Percentiles rank a stretch among this genome's conserved stretches.
Evolutionary conservation across 2,329 filamentous ascomycete species (phyloP).

Genomic region (Phialemoniopsis sp.): DNA sequence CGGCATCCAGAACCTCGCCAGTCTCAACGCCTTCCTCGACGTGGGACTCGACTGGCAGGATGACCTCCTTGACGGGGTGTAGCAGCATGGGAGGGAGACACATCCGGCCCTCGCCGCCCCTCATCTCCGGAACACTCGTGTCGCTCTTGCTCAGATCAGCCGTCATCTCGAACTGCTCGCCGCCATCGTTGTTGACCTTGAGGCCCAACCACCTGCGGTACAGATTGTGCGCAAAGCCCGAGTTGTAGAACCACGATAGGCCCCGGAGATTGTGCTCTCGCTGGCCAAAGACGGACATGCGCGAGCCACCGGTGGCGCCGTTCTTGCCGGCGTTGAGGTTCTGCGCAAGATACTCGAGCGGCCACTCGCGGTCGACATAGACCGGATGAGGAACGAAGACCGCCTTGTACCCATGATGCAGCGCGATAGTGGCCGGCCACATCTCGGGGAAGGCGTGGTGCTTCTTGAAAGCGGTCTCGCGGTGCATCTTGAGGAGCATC

Average conservation of each 20-base stretch:
- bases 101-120: conserved; percentile 76
- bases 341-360: conserved; percentile 68
- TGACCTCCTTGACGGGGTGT: conserved; percentile 80
- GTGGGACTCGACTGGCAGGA: conserved; percentile 58
- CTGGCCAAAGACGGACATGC: conserved; percentile 73
- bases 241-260: conserved; percentile 89
- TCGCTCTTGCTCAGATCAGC: conserved; percentile 48
- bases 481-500: conserved; percentile 83
- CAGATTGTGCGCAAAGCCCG: conserved; percentile 74
- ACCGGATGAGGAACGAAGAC: conserved; percentile 88
- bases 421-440: conserved; percentile 84
- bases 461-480: conserved; percentile 78
- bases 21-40: conserved; percentile 41
- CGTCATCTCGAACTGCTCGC: conserved; percentile 68
- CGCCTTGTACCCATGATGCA: conserved; percentile 91
- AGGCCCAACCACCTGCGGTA: conserved; percentile 86
- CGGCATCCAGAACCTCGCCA: conserved; percentile 43
- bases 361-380: conserved; percentile 85
- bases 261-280: conserved; percentile 86
- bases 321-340: conserved; percentile 78
- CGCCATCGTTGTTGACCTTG: conserved; percentile 72
- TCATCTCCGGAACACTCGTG: conserved; percentile 44
- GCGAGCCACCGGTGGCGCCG: conserved; percentile 68
- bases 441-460: conserved; percentile 94
- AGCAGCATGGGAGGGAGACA: conserved; percentile 86